Evolutionary conservation across 2,329 filamentous ascomycete species (phyloP).

Genomic region (Stagonosporopsis chrysanthemi): DNA sequence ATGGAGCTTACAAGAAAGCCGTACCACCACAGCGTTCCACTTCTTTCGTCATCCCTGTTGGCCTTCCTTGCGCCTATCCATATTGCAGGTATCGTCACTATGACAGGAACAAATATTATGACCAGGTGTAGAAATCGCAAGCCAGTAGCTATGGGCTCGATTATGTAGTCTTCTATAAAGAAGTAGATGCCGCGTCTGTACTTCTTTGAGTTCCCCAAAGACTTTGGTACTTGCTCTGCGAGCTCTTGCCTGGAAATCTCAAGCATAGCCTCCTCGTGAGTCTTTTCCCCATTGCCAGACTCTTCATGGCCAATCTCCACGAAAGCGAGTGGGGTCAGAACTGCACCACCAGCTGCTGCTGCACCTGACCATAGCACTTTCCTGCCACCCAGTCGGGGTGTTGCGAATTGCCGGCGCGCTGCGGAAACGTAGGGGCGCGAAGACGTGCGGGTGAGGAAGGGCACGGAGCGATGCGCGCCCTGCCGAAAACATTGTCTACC

Average conservation of each 20-base stretch:
- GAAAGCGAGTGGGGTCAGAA: slow-evolving; percentile 65
- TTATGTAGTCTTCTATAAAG: slow-evolving; percentile 74
- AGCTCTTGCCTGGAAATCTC: slow-evolving; percentile 81
- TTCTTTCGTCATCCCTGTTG: slow-evolving; percentile 75
- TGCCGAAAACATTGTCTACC: slow-evolving; percentile 60
- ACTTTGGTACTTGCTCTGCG: slow-evolving; percentile 69
- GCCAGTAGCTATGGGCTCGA: slow-evolving; percentile 85
- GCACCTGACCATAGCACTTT: slow-evolving; percentile 46
- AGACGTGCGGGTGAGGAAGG: slow-evolving; percentile 26
- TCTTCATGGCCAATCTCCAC: slow-evolving; percentile 64
- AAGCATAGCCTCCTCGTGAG: slow-evolving; percentile 86
- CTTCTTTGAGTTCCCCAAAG: slow-evolving; percentile 66
- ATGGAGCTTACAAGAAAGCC: slow-evolving; percentile 83
- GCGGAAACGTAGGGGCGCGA: slow-evolving; percentile 39
- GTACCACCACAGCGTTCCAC: slow-evolving; percentile 94
- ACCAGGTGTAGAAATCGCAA: slow-evolving; percentile 87
- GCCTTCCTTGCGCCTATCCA: slow-evolving; percentile 75
- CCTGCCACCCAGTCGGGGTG: slow-evolving; percentile 43
- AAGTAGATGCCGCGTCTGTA: slow-evolving; percentile 68
- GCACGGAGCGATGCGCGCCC: slow-evolving; percentile 38
- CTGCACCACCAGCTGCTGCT: slow-evolving; percentile 35
- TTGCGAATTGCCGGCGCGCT: slow-evolving; percentile 44
- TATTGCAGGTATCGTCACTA: slow-evolving; percentile 78
- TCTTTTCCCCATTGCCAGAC: slow-evolving; percentile 61
- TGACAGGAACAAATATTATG: slow-evolving; percentile 89